phyloP scores from a whole-genome alignment of 768 basidiomycete species.

The Mycena capillaripes region DNA sequence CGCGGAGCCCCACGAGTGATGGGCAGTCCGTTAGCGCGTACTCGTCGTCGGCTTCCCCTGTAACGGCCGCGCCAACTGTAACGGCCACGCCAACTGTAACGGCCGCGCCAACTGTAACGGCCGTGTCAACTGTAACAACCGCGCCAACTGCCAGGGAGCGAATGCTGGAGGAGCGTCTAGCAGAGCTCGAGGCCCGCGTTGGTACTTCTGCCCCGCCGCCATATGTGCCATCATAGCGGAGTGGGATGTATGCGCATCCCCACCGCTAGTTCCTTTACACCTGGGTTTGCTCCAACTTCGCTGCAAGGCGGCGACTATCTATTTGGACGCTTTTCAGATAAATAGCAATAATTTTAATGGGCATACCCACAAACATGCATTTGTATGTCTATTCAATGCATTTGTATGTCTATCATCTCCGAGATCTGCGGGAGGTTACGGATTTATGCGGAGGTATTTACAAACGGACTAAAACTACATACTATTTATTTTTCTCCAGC shows the following conservation, averaged over 20 bases:
- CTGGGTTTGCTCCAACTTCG: too few relatives aligned
- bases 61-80: neutral
- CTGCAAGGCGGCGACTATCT: too few relatives aligned
- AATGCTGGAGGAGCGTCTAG: slow-evolving; percentile 12
- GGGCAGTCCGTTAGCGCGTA: neutral
- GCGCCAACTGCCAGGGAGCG: neutral
- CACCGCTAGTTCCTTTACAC: too few relatives aligned
- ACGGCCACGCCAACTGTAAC: neutral
- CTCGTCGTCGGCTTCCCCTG: neutral
- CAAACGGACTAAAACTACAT: neutral
- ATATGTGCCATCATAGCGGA: neutral
- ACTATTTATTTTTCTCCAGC: neutral
- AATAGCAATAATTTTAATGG: too few relatives aligned
- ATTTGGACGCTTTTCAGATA: too few relatives aligned
- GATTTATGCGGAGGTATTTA: too few relatives aligned
- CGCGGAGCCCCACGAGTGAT: neutral
- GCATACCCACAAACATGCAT: too few relatives aligned
- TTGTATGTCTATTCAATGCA: too few relatives aligned
- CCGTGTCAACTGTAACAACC: too few relatives aligned
- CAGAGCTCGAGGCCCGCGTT: slow-evolving; percentile 14
- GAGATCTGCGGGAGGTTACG: too few relatives aligned
- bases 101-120: neutral
- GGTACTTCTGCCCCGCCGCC: neutral
- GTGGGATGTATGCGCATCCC: too few relatives aligned
- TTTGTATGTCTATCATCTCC: too few relatives aligned